Evolutionary conservation across 257 asterid species (phyloP).

Genomic region (Prunella vulgaris): DNA sequence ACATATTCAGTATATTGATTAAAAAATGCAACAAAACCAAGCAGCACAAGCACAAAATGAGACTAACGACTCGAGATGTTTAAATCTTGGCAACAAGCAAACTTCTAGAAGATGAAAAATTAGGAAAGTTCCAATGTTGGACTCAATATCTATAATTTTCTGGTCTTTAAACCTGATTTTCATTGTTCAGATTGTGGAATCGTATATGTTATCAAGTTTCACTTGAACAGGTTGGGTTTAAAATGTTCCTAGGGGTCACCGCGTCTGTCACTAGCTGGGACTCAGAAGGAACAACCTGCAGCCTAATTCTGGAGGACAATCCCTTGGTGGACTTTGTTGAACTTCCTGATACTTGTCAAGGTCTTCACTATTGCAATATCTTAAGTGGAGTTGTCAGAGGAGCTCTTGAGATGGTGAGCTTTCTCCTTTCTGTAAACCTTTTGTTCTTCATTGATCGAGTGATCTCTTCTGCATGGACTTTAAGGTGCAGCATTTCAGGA

Average conservation of each 20-base stretch:
- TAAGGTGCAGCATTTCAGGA: neutral
- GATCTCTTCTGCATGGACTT: neutral
- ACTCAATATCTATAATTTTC: neutral
- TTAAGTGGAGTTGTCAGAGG: slow-evolving; percentile 92
- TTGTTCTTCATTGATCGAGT: neutral
- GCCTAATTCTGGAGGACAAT: slow-evolving; percentile 87
- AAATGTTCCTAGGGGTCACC: slow-evolving; percentile 86
- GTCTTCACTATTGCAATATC: slow-evolving; percentile 88
- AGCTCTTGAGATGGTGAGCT: slow-evolving; percentile 93
- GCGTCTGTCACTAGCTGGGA: slow-evolving; percentile 87
- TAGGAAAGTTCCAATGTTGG: neutral
- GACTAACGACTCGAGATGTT: neutral
- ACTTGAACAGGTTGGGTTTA: slow-evolving; percentile 73
- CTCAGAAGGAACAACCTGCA: slow-evolving; percentile 90
- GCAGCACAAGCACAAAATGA: neutral
- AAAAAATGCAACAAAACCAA: neutral
- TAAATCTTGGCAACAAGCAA: neutral
- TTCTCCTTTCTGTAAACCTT: slow-evolving; percentile 6
- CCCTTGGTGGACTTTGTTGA: slow-evolving; percentile 97
- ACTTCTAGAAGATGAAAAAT: neutral
- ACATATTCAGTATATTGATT: neutral
- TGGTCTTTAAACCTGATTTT: neutral
- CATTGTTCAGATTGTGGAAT: neutral
- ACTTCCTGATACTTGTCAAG: slow-evolving; percentile 97
- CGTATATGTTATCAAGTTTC: neutral